These are phyloP conservation scores for Aspergillus alliaceus DNA, from an alignment of 2,329 filamentous ascomycete species.

Conservation along the genomic window DNA sequence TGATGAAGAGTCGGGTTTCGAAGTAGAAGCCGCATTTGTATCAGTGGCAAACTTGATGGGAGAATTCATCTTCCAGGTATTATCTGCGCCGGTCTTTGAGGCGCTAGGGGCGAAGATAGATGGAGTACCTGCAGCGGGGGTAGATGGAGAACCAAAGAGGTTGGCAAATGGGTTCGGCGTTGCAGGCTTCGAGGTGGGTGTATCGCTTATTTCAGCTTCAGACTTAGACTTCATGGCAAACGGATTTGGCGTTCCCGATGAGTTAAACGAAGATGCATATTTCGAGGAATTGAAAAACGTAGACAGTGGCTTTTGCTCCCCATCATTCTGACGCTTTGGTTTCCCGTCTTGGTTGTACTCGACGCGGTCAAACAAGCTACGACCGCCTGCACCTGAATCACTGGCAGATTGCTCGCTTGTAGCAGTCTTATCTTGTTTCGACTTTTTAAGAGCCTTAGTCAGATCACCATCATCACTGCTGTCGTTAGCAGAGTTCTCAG, in stretches of 20 bases:
- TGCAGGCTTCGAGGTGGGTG: conserved; percentile 14
- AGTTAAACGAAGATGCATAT: conserved; percentile 27
- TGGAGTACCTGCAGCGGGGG: conserved; percentile 14
- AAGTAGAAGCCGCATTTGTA: conserved; percentile 23
- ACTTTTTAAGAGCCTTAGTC: conserved; percentile 20
- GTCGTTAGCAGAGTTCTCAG: conserved; percentile 17
- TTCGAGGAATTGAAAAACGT: conserved; percentile 26
- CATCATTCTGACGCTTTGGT: conserved; percentile 23
- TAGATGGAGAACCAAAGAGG: conserved; percentile 30
- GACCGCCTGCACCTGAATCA: conserved; percentile 24
- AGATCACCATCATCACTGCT: conserved; percentile 27
- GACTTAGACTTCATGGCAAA: conserved; percentile 15
- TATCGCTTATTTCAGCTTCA: conserved; percentile 11
- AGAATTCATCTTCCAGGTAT: conserved; percentile 50
- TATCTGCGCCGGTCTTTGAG: conserved; percentile 29
- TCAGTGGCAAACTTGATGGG: conserved; percentile 50
- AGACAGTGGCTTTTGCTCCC: conserved; percentile 17
- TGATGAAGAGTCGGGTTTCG: conserved; percentile 28
- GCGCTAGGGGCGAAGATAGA: conserved; percentile 17
- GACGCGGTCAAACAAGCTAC: conserved; percentile 39
- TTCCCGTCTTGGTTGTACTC: conserved; percentile 27
- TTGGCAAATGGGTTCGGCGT: conserved; percentile 22
- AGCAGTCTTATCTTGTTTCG: conserved; percentile 18
- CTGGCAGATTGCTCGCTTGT: conserved; percentile 12
- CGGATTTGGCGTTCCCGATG: conserved; percentile 23